Evolutionary conservation across 2,329 filamentous ascomycete genomes (phyloP).

Genomic region (Epichloe amarillans): DNA sequence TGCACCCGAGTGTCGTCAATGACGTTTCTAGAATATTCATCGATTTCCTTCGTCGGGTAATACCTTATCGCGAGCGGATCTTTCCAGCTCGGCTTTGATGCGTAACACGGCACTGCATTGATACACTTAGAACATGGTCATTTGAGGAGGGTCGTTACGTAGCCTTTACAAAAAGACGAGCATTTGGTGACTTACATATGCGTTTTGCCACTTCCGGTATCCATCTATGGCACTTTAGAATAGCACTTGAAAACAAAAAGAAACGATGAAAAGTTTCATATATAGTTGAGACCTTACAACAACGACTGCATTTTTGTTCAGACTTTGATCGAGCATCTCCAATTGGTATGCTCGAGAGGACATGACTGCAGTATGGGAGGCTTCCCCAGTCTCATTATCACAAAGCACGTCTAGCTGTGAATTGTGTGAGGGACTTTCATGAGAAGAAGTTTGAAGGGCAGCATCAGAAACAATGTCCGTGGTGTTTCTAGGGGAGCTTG

Average conservation of each 20-base stretch:
- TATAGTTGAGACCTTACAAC: conserved; percentile 32
- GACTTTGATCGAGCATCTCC: conserved; percentile 62
- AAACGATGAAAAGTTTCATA: neutral
- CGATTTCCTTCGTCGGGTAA: neutral
- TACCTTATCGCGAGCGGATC: conserved; percentile 39
- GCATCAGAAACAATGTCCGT: conserved; percentile 9
- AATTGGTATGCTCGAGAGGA: conserved; percentile 51
- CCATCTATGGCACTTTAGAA: conserved; percentile 45
- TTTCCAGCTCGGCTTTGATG: conserved; percentile 51
- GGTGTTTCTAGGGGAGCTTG: conserved; percentile 5
- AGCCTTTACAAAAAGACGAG: neutral
- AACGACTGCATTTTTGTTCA: conserved; percentile 58
- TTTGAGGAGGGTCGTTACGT: neutral
- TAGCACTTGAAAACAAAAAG: neutral
- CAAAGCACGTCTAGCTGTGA: neutral
- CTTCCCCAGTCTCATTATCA: conserved; percentile 1
- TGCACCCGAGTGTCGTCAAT: neutral
- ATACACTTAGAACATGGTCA: neutral
- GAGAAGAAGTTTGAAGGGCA: conserved; percentile 3
- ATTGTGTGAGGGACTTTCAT: neutral
- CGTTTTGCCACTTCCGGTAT: conserved; percentile 68
- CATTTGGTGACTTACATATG: conserved; percentile 45
- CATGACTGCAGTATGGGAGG: conserved; percentile 17
- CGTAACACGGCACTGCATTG: conserved; percentile 48
- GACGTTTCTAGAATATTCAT: neutral